These are phyloP conservation scores for Apiotrichum montevideense DNA, from an alignment of 1,284 basidiomycete genomes.

Conservation along the genomic window DNA sequence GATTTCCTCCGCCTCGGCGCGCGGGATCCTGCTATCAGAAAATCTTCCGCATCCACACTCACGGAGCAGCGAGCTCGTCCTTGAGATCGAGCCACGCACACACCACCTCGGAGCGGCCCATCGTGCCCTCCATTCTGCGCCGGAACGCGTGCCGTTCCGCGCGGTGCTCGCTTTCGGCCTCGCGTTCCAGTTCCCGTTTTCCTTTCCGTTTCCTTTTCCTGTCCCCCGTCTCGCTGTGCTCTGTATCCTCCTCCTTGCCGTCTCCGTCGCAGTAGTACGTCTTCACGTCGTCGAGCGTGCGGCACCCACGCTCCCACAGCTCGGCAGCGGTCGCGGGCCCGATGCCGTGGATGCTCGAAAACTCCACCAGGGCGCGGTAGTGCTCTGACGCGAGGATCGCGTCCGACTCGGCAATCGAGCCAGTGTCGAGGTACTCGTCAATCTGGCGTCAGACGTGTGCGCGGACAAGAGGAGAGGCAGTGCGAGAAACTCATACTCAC, in stretches of 20 bases:
- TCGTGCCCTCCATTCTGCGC: slow-evolving; percentile 34
- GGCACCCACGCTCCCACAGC: slow-evolving; percentile 40
- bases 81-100: slow-evolving; percentile 40
- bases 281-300: slow-evolving; percentile 37
- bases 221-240: too few species aligned
- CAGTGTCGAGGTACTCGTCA: slow-evolving; percentile 42
- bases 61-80: slow-evolving; percentile 38
- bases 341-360: slow-evolving; percentile 43
- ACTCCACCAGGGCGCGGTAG: slow-evolving; percentile 30
- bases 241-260: too few species aligned
- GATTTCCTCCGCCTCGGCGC: slow-evolving; percentile 42
- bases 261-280: slow-evolving; percentile 23
- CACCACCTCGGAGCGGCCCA: slow-evolving; percentile 43
- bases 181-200: too few species aligned
- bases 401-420: slow-evolving; percentile 33
- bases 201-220: too few species aligned
- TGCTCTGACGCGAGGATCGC: slow-evolving; percentile 31
- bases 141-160: slow-evolving; percentile 26
- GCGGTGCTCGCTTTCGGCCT: slow-evolving; percentile 7
- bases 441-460: slow-evolving; percentile 25
- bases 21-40: slow-evolving; percentile 29
- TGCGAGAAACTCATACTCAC: slow-evolving; percentile 14
- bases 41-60: slow-evolving; percentile 6
- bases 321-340: slow-evolving; percentile 38
- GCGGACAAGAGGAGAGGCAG: background rate